Evolutionary conservation across 495 filamentous ascomycete species (phyloP).

Genomic region (Cryomyces antarcticus): DNA sequence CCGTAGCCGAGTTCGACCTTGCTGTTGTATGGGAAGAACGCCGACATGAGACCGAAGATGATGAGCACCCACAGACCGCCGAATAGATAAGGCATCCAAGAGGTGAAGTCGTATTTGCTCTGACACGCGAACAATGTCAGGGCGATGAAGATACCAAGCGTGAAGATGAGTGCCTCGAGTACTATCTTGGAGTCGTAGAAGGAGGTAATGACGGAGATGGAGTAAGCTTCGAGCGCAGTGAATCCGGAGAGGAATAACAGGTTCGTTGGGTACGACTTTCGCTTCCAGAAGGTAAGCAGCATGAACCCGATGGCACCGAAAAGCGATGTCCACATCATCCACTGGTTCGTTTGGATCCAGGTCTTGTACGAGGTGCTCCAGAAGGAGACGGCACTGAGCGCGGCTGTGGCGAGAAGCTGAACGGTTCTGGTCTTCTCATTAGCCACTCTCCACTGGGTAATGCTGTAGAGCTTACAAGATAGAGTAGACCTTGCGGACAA

Average conservation of each 20-base stretch:
- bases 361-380: constrained; percentile 54
- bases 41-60: constrained; percentile 75
- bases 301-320: constrained; percentile 66
- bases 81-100: constrained; percentile 90
- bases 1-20: constrained; percentile 70
- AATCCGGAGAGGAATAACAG: constrained; percentile 82
- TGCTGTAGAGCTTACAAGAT: constrained; percentile 39
- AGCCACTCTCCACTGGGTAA: not conserved
- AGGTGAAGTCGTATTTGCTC: constrained; percentile 93
- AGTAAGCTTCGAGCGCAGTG: constrained; percentile 84
- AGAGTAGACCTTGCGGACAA: constrained; percentile 83
- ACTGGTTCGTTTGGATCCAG: constrained; percentile 74
- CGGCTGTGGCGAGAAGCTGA: constrained; percentile 69
- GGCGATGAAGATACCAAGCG: constrained; percentile 78
- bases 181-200: constrained; percentile 70
- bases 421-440: constrained; percentile 34
- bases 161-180: constrained; percentile 75
- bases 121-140: constrained; percentile 93
- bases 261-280: constrained; percentile 89
- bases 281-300: constrained; percentile 89
- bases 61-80: constrained; percentile 76
- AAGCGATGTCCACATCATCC: constrained; percentile 69
- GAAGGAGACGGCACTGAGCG: constrained; percentile 68
- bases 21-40: constrained; percentile 62
- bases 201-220: constrained; percentile 73